Percentiles rank a stretch among this genome's conserved stretches.
Evolutionary conservation across 768 basidiomycete genomes (phyloP).

Genomic region (Boletus insuetus): DNA sequence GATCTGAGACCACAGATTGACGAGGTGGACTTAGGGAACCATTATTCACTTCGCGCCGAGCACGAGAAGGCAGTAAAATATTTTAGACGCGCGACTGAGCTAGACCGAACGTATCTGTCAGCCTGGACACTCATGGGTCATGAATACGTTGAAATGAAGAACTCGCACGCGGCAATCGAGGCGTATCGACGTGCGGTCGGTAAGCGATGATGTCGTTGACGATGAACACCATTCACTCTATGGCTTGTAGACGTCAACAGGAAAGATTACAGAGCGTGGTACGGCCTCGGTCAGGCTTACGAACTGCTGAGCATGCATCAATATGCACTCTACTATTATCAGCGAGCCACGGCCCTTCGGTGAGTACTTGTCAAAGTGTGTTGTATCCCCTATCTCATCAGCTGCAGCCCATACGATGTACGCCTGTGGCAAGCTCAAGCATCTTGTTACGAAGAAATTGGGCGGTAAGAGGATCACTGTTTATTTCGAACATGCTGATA

Average conservation of each 20-base stretch:
- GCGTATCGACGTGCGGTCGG: slow-evolving; percentile 95
- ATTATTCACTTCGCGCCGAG: slow-evolving; percentile 89
- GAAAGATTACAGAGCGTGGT: slow-evolving; percentile 98
- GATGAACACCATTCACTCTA: background rate
- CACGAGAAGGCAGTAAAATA: slow-evolving; percentile 96
- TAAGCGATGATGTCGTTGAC: slow-evolving; percentile 37
- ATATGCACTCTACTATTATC: slow-evolving; percentile 95
- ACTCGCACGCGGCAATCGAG: slow-evolving; percentile 98
- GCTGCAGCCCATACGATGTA: slow-evolving; percentile 84
- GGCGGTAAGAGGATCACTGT: slow-evolving; percentile 49
- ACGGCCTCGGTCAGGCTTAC: slow-evolving; percentile 97
- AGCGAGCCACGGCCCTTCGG: slow-evolving; percentile 91
- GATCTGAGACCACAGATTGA: background rate
- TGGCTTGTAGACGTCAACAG: slow-evolving; percentile 78
- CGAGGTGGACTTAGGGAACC: slow-evolving; percentile 66
- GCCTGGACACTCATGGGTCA: slow-evolving; percentile 99
- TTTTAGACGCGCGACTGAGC: slow-evolving; percentile 90
- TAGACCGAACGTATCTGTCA: slow-evolving; percentile 91
- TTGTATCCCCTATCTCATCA: slow-evolving; percentile 1
- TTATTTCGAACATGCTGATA: slow-evolving; percentile 1
- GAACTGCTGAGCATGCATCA: slow-evolving; percentile 96
- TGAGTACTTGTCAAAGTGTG: slow-evolving; percentile 29
- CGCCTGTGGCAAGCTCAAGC: slow-evolving; percentile 96
- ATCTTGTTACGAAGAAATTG: slow-evolving; percentile 90
- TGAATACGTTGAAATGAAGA: slow-evolving; percentile 98